Evolutionary conservation across 441 rosid species (phyloP), one percentile per base, ranked within the genome.

Genomic region (Aquilaria agallochum): DNA sequence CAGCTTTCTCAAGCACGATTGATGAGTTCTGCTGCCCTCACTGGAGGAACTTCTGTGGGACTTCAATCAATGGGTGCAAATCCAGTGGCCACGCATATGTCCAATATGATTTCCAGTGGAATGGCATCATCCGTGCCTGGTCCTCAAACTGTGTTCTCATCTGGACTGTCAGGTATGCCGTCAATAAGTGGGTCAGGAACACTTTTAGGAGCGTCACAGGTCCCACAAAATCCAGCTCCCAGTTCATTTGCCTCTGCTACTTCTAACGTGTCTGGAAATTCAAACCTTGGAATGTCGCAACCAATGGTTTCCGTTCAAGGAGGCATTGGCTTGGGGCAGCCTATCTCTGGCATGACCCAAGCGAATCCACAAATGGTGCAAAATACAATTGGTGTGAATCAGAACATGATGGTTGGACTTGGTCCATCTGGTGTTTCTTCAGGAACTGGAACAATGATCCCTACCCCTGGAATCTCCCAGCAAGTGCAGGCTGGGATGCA

Each of bases 21-120:
- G 68, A 89, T 87, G 90, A 89, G 79, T 78, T 83, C 96, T 69
- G 92, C 97, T 46, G 83, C 97, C 62, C 74, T 89, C 73, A 80
- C 85, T n/a, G 98, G 91, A 69, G 99, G 98, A 70, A 79, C 90
- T 69, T 89, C 97, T 15, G 77, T 82, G 5, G 92, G 88, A 64
- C 87, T 80, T 54, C 88, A 70, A 54, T 79, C 96, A 56, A 80
- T 87, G 76, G 92, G 86, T 75, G 95, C 80, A 79, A 89, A 87
- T 69, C 83, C 93, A 54, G 91, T 95, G 68, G 92, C 89, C 65
- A 80, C 92, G 96, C 99, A 88, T 76, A 85, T 92, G 93, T 89
- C 98, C 60, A 92, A 85, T 76, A 90, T 92, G 99, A 89, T 95
- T 74, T 90, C 98, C 58, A 88, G 88, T 75, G 95, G 96, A 82